Evolutionary conservation across 768 basidiomycete genomes (phyloP).

Genomic region (Piloderma croceum): DNA sequence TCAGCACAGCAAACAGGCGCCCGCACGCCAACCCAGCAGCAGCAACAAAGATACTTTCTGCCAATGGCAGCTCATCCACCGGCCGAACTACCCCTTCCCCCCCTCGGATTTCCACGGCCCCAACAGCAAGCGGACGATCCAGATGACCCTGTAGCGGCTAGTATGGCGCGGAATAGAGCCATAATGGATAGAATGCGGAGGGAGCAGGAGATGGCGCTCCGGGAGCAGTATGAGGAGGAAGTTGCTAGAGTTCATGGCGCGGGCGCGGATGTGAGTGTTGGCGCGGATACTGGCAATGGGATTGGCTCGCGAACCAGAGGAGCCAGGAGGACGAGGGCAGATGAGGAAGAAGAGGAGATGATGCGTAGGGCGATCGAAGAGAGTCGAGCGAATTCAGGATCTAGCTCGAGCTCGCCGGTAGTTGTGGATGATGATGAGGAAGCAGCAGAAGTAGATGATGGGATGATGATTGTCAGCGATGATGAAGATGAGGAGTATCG

Average conservation of each 20-base stretch:
- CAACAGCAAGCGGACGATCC: conserved; percentile 18
- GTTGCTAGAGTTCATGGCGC: conserved; percentile 9
- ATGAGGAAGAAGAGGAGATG: conserved; percentile 50
- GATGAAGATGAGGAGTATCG: conserved; percentile 20
- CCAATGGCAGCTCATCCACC: conserved; percentile 12
- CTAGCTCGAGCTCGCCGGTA: conserved; percentile 30
- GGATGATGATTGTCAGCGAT: conserved; percentile 12
- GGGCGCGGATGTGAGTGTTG: neutral
- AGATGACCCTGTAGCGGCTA: conserved; percentile 58
- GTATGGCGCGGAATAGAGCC: conserved; percentile 56
- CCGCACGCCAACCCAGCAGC: conserved; percentile 9
- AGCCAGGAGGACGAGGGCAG: conserved; percentile 2
- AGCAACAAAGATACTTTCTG: conserved; percentile 11
- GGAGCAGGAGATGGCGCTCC: conserved; percentile 62
- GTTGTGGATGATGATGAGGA: conserved; percentile 10
- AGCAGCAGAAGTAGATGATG: conserved; percentile 20
- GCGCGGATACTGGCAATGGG: conserved; percentile 1
- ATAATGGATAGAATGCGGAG: conserved; percentile 59
- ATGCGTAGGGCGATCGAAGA: conserved; percentile 56
- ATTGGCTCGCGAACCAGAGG: no score
- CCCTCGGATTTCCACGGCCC: conserved; percentile 11
- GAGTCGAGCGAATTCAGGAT: conserved; percentile 42
- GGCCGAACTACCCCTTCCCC: conserved; percentile 1
- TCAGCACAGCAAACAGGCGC: conserved; percentile 3
- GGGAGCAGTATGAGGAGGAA: conserved; percentile 50